Evolutionary conservation across 192 early-diverging fungal species (phyloP).

Genomic region (Podila minutissima): DNA sequence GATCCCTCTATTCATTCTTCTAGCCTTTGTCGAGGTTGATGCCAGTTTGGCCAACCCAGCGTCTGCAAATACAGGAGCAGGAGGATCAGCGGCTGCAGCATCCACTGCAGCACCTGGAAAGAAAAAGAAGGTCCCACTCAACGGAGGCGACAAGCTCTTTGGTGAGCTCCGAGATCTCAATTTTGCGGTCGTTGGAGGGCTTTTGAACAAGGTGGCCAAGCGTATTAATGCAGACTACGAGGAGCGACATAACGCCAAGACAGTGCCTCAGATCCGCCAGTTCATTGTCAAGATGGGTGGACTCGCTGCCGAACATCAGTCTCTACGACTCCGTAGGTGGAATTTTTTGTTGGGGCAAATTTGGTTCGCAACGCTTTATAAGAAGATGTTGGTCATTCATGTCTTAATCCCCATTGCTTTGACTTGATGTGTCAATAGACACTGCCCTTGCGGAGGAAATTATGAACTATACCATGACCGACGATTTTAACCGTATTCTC

Average conservation of each 20-base stretch:
- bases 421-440: conserved; percentile 53
- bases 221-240: conserved; percentile 91
- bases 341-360: background rate
- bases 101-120: conserved; percentile 49
- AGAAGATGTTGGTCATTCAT: conserved; percentile 7
- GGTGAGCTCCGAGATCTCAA: conserved; percentile 86
- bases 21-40: conserved; percentile 83
- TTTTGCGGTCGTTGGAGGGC: conserved; percentile 88
- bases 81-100: conserved; percentile 37
- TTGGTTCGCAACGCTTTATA: no score
- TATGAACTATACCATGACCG: conserved; percentile 77
- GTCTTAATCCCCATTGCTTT: background rate
- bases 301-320: conserved; percentile 89
- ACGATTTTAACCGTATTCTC: conserved; percentile 83
- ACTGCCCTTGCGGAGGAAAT: conserved; percentile 86
- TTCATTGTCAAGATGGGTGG: conserved; percentile 89
- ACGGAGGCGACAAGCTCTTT: conserved; percentile 84
- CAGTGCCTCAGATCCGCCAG: conserved; percentile 90
- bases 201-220: conserved; percentile 85
- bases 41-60: conserved; percentile 62
- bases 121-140: conserved; percentile 83
- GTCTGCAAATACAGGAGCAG: conserved; percentile 23
- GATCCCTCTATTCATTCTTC: background rate
- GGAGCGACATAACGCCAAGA: conserved; percentile 89
- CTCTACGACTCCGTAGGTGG: conserved; percentile 75